Evolutionary conservation across 768 basidiomycete species (phyloP).

Genomic region (Pleurotus sapidus): DNA sequence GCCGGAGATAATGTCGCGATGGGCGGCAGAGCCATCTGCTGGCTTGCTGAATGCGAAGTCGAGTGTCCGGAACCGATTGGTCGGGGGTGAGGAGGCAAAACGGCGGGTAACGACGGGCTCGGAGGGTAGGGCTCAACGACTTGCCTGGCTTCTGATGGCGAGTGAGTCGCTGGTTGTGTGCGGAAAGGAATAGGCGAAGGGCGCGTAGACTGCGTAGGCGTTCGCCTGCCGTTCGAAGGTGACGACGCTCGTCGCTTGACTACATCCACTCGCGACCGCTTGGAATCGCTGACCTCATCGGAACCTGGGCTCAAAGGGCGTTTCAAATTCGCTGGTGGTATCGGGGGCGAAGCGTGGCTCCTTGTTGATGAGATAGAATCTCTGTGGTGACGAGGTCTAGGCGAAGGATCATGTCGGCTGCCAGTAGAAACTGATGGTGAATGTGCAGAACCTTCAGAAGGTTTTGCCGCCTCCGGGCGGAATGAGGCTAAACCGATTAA

Average conservation of each 20-base stretch:
- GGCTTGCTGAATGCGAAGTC: constrained; percentile 31
- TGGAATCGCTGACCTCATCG: constrained; percentile 52
- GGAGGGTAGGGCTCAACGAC: constrained; percentile 43
- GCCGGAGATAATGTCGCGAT: constrained; percentile 67
- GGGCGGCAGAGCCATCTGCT: constrained; percentile 58
- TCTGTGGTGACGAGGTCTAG: constrained; percentile 54
- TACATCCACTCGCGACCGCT: constrained; percentile 62
- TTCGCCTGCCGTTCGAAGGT: constrained; percentile 43
- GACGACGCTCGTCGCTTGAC: constrained; percentile 52
- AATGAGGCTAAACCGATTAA: constrained; percentile 66
- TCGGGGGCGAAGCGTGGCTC: constrained; percentile 62
- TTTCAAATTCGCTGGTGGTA: constrained; percentile 48
- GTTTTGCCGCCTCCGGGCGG: constrained; percentile 26
- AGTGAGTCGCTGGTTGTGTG: constrained; percentile 65
- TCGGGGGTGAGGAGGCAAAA: constrained; percentile 72
- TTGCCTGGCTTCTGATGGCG: constrained; percentile 59
- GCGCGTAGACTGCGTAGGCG: constrained; percentile 58
- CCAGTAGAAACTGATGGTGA: constrained; percentile 61
- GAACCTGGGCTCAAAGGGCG: constrained; percentile 66
- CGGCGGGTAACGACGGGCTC: constrained; percentile 51
- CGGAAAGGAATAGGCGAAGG: constrained; percentile 75
- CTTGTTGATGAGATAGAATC: constrained; percentile 67
- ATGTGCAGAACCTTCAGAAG: constrained; percentile 38
- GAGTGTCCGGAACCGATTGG: constrained; percentile 59
- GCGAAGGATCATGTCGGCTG: constrained; percentile 50